Base-by-base conservation (phyloP, 768 basidiomycete genomes). In the Boletus insuetus region DNA sequence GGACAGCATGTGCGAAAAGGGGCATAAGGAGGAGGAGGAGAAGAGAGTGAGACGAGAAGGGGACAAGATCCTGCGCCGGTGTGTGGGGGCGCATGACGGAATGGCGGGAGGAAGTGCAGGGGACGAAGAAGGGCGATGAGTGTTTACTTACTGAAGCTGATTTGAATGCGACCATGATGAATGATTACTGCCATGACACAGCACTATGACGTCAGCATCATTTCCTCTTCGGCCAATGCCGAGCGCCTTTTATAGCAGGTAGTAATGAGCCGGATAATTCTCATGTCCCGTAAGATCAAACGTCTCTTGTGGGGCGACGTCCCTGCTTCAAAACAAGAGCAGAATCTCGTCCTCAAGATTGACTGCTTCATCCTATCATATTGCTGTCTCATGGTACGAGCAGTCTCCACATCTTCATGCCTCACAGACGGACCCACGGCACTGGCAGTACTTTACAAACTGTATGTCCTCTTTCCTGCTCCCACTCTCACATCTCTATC, bases 341-440 rank as follows among this genome's bases (percentile, higher is more conserved):
- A 73, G 31, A 76, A 55, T 19, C 74, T 88, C 32, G 68, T 89
- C 24, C 61, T 80, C 59, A 88, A 89, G 59, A 73, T 82, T 22
- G 81, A 89, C 67, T 82, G 78, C 74, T 85, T 86, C 64, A 85
- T 88, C 46, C 66, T 88, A 39, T 85, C 84, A 10, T 87, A 86
- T 64, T 83, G 84, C 64, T 87, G 85, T 73, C 74, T 87, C 44
- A 82, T 87, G 85, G 80, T 86, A 58, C 41, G 53, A 17, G 54
- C 12, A 20, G 34, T 16, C 35, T 39, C 38, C 38, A 14, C 38
- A n/a, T 37, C 35, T 19, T 19, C n/a, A 39, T n/a, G 4, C n/a
- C 17, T 39, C 17, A 19, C n/a, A 10, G 9, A 8, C 38, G 14
- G 0, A 16, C 35, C 14, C 32, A 51, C 26, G n/a, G 12, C 11